Base-by-base conservation (phyloP, 2,329 filamentous ascomycete genomes). In the Xylariaceae sp. region DNA sequence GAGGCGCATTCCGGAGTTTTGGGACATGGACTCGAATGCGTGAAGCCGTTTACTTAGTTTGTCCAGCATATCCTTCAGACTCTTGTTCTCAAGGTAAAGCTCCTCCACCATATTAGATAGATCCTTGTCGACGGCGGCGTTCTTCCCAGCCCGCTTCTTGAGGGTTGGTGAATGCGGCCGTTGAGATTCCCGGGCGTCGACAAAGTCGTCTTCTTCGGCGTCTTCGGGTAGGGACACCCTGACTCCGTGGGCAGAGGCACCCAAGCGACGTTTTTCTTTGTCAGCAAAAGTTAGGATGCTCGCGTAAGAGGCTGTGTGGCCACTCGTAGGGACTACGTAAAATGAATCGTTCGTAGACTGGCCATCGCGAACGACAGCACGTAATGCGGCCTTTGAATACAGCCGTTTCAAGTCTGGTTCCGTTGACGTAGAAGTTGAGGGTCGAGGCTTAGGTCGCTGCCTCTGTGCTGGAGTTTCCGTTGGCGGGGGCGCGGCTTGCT, bases 261-360 rank as follows among this genome's bases (percentile, higher is more conserved):
- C 80, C 46, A 81, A 67, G 10, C 83, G 80, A 9, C 83, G 76
- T 66, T 81, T 84, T 66, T 87, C 84, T 63, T 87, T 87, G 58
- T 85, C 81, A 34, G 82, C 83, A 60, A 83, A 86, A 40, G 77
- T 87, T 17, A 96, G 75, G 47, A 99, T 97, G 56, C 88, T 91
- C 42, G 94, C 92, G 66, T 97, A 99, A 0, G 91, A 94, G 54
- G 92, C 87, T 2, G 91, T 97, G 58, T 93, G 91, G 5, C 94
- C 93, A 16, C 89, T 90, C 0, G 89, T 89, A 4, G 93, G 94
- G 1, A 99, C 94, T 1, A 97, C 88, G 68, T 97, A 97, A 73
- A 99, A 99, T 9, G 89, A 94, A 62, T 89, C 88, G 53, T 79
- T 82, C 14, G 81, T 75, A 14, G 79, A 78, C 28, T 85, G 79